Evolutionary conservation across 2,329 filamentous ascomycete species (phyloP).

Genomic region (Alternaria metachromatica): DNA sequence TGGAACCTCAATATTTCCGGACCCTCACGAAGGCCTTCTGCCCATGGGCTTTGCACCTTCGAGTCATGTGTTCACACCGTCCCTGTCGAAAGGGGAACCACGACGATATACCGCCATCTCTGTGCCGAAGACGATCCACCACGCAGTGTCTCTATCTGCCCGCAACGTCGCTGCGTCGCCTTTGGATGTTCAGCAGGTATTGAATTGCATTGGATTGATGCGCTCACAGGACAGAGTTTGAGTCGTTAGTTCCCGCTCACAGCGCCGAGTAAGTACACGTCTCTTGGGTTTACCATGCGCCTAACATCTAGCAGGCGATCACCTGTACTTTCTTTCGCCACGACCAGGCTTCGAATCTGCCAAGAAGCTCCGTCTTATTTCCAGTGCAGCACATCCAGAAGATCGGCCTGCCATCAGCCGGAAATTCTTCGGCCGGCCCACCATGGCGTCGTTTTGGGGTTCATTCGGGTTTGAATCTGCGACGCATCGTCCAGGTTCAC

Average conservation of each 20-base stretch:
- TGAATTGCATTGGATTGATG: slow-evolving; percentile 67
- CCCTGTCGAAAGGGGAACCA: slow-evolving; percentile 41
- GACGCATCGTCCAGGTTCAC: slow-evolving; percentile 7
- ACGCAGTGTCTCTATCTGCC: slow-evolving; percentile 69
- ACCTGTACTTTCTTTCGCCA: slow-evolving; percentile 66
- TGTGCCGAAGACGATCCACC: slow-evolving; percentile 69
- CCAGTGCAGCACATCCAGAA: slow-evolving; percentile 61
- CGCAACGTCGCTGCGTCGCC: slow-evolving; percentile 68
- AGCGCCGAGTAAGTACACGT: slow-evolving; percentile 50
- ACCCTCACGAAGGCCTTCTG: neutral
- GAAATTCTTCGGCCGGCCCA: slow-evolving; percentile 27
- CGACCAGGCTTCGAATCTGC: slow-evolving; percentile 59
- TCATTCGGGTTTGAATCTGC: slow-evolving; percentile 30
- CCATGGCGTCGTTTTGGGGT: slow-evolving; percentile 27
- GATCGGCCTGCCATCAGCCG: slow-evolving; percentile 35
- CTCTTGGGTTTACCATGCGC: neutral
- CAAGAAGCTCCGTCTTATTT: slow-evolving; percentile 67
- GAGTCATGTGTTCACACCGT: slow-evolving; percentile 18
- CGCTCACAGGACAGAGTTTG: slow-evolving; percentile 57
- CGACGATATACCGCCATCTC: slow-evolving; percentile 58
- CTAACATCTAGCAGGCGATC: slow-evolving; percentile 45
- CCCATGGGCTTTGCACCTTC: neutral
- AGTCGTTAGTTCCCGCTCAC: slow-evolving; percentile 64
- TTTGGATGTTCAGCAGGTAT: slow-evolving; percentile 70
- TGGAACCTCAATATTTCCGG: slow-evolving; percentile 39